phyloP scores from a whole-genome alignment of 305 asterid species.

The Fraxinus sp. region DNA sequence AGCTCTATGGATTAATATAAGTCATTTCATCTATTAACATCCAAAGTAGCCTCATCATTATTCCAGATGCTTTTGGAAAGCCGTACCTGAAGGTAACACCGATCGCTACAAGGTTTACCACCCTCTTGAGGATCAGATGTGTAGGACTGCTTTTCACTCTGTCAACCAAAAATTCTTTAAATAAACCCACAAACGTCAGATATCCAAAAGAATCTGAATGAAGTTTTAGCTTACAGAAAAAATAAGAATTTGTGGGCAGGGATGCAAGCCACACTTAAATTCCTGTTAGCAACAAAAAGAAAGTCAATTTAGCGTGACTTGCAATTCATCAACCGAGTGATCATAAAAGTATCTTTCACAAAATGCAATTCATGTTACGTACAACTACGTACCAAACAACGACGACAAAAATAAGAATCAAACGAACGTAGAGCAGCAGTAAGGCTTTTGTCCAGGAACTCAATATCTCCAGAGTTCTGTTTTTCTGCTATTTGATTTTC shows the following conservation, averaged over 20 bases:
- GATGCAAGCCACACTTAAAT: conserved; percentile 92
- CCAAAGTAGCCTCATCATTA: conserved; percentile 7
- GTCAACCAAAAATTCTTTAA: conserved; percentile 33
- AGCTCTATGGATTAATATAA: not conserved
- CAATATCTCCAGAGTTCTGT: conserved; percentile 38
- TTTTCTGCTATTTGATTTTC: conserved; percentile 43
- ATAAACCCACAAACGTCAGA: conserved; percentile 27
- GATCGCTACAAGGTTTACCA: conserved; percentile 73
- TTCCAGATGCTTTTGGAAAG: conserved; percentile 22
- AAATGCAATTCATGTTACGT: not conserved
- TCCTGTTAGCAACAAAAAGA: conserved; percentile 49
- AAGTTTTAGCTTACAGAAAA: conserved; percentile 57
- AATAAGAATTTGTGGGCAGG: conserved; percentile 73
- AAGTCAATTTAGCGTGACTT: conserved; percentile 15
- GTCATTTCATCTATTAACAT: not conserved
- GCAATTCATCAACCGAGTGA: conserved; percentile 17
- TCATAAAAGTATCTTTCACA: not conserved
- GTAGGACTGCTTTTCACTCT: conserved; percentile 69
- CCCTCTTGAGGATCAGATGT: conserved; percentile 62
- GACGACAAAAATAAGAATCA: conserved; percentile 93
- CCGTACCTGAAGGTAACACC: conserved; percentile 81
- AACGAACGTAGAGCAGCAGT: conserved; percentile 79
- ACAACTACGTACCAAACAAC: conserved; percentile 76
- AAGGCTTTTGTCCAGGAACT: conserved; percentile 64
- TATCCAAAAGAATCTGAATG: conserved; percentile 14